Conservation (phyloP, 106 monocot genomes). For the Xerophyta viscosa region DNA sequence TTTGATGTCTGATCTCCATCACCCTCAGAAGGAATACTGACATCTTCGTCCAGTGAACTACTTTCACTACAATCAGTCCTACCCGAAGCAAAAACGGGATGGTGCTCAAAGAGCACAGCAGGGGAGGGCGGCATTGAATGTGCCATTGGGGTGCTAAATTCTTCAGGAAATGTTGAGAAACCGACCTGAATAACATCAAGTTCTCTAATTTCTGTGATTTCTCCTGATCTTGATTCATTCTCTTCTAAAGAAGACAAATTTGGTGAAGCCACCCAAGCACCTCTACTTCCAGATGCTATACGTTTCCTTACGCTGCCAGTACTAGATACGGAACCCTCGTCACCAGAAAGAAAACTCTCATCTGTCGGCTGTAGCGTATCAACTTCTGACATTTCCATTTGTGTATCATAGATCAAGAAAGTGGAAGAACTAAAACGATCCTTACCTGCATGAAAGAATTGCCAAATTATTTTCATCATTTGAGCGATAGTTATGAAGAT, state of each 20-base stretch:
- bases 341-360: conserved; percentile 3
- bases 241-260: conserved; percentile 25
- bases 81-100: conserved; percentile 7
- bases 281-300: conserved; percentile 3
- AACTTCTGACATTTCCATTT: conserved; percentile 12
- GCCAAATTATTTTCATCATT: background rate
- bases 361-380: conserved; percentile 6
- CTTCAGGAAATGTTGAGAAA: conserved; percentile 4
- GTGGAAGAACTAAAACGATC: conserved; percentile 14
- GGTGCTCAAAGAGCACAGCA: background rate
- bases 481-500: too few species aligned
- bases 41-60: conserved; percentile 1
- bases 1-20: background rate
- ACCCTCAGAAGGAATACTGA: background rate
- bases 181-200: conserved; percentile 25
- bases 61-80: background rate
- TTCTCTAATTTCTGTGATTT: conserved; percentile 22
- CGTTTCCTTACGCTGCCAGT: conserved; percentile 5
- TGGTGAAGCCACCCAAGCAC: conserved; percentile 31
- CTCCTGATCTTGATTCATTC: conserved; percentile 29
- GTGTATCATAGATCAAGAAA: conserved; percentile 14
- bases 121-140: background rate
- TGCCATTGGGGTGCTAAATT: conserved; percentile 5
- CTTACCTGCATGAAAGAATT: conserved; percentile 12
- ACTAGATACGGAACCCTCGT: background rate